Percentiles rank a stretch among this genome's conserved stretches.
These are phyloP conservation scores for Tetradesmus lagerheimii DNA, from an alignment of 139 green algal species.

Conservation along the genomic window DNA sequence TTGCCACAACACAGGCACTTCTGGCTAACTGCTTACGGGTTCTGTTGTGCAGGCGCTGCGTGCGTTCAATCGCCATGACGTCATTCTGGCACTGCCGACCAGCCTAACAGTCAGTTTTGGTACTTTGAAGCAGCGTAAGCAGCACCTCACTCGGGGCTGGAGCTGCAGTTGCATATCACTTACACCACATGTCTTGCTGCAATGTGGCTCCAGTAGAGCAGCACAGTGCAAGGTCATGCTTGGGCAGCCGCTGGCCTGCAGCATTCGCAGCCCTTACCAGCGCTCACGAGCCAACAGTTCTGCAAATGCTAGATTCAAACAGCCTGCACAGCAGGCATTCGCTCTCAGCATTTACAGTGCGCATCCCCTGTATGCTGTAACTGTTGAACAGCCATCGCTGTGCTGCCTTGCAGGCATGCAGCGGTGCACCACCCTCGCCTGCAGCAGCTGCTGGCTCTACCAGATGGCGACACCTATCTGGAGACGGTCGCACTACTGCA, in stretches of 20 bases:
- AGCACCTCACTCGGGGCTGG: too few relatives aligned
- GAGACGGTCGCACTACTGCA: conserved; percentile 1
- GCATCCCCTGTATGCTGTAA: too few relatives aligned
- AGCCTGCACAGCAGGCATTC: neutral
- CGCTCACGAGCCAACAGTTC: neutral
- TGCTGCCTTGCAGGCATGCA: conserved; percentile 10
- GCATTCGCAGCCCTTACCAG: too few relatives aligned
- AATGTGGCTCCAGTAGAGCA: too few relatives aligned
- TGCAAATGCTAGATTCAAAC: neutral
- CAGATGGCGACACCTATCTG: conserved; percentile 22
- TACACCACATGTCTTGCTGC: too few relatives aligned
- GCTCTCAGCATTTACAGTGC: too few relatives aligned
- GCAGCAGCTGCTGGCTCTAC: neutral
- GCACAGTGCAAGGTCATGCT: neutral
- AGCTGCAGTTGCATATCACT: too few relatives aligned
- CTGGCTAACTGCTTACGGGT: too few relatives aligned
- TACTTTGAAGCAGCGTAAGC: conserved; percentile 26
- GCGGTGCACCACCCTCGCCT: conserved; percentile 5
- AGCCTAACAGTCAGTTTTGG: conserved; percentile 2
- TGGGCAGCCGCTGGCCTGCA: neutral
- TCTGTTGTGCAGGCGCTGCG: neutral
- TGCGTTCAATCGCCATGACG: neutral
- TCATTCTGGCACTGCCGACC: conserved; percentile 7
- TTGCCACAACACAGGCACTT: too few relatives aligned
- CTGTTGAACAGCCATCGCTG: too few relatives aligned